A percentile compares a stretch with the other conserved stretches of the same genome.
These are phyloP conservation scores for Candida krabiensis DNA, from an alignment of 805 yeast species.

Conservation along the genomic window DNA sequence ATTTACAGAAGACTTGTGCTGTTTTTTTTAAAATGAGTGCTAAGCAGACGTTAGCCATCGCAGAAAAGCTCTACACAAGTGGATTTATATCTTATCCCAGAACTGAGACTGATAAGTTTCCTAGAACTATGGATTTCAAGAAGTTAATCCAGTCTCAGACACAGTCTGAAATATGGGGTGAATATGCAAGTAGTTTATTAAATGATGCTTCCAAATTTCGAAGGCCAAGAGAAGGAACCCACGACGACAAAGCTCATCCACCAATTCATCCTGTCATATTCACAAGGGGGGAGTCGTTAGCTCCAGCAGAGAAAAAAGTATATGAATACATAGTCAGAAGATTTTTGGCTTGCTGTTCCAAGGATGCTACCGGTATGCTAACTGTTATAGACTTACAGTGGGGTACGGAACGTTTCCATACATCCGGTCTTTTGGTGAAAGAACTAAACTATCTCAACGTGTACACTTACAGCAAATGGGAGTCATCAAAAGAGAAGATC, in stretches of 20 bases:
- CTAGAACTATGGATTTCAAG: constrained; percentile 68
- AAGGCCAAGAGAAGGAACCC: constrained; percentile 76
- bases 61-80: constrained; percentile 80
- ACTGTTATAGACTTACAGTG: constrained; percentile 67
- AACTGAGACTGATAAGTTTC: constrained; percentile 93
- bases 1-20: constrained; percentile 84
- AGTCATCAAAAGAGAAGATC: constrained; percentile 50
- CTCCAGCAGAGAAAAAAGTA: constrained; percentile 59
- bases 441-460: constrained; percentile 80
- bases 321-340: constrained; percentile 86
- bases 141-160: constrained; percentile 61
- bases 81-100: constrained; percentile 95
- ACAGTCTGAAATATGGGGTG: constrained; percentile 64
- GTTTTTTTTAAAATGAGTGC: constrained; percentile 73
- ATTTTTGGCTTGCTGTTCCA: constrained; percentile 88
- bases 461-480: constrained; percentile 80
- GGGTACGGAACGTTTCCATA: constrained; percentile 72
- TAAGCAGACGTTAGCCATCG: constrained; percentile 69
- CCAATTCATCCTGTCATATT: constrained; percentile 86
- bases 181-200: constrained; percentile 53
- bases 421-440: constrained; percentile 72
- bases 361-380: constrained; percentile 79
- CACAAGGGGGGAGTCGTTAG: constrained; percentile 30
- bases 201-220: constrained; percentile 45
- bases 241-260: constrained; percentile 96